A percentile compares a stretch with the other conserved stretches of the same genome.
These are phyloP conservation scores for Apiospora arundinis DNA, from an alignment of 2,329 filamentous ascomycete species.

Conservation along the genomic window DNA sequence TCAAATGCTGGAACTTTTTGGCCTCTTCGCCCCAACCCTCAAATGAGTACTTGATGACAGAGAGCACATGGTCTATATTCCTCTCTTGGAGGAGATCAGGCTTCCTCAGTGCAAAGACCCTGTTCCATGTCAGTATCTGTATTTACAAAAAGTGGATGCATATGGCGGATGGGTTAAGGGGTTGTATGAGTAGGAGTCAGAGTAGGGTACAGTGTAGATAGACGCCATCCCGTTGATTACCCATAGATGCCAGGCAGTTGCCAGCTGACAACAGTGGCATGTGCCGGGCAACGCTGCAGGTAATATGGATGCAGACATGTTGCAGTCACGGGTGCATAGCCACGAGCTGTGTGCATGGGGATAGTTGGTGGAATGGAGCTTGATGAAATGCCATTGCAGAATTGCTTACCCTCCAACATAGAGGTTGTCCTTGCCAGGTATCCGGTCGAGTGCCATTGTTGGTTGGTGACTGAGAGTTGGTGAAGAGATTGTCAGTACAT, in stretches of 20 bases:
- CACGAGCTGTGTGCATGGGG: neutral
- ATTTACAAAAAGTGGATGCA: neutral
- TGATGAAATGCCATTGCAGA: slow-evolving; percentile 4
- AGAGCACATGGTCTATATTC: slow-evolving; percentile 90
- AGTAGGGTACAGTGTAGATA: neutral
- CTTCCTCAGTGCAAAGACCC: slow-evolving; percentile 39
- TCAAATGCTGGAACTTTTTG: slow-evolving; percentile 72
- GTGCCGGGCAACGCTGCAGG: neutral
- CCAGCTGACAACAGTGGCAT: neutral
- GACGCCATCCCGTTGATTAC: neutral
- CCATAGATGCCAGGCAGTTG: neutral
- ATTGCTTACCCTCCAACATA: slow-evolving; percentile 77
- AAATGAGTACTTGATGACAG: slow-evolving; percentile 64
- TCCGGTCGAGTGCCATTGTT: slow-evolving; percentile 69
- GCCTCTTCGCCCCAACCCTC: slow-evolving; percentile 51
- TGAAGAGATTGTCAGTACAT: slow-evolving; percentile 8
- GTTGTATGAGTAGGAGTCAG: neutral
- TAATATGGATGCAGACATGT: neutral
- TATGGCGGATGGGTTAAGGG: neutral
- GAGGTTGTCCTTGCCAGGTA: slow-evolving; percentile 73
- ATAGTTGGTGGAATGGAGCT: neutral
- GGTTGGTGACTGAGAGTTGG: neutral
- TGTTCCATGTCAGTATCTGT: slow-evolving; percentile 1
- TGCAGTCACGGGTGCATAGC: neutral
- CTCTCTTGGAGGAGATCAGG: slow-evolving; percentile 72